These are phyloP conservation scores for Rhodotorula taiwanensis DNA, from an alignment of 768 basidiomycete genomes.

Conservation along the genomic window DNA sequence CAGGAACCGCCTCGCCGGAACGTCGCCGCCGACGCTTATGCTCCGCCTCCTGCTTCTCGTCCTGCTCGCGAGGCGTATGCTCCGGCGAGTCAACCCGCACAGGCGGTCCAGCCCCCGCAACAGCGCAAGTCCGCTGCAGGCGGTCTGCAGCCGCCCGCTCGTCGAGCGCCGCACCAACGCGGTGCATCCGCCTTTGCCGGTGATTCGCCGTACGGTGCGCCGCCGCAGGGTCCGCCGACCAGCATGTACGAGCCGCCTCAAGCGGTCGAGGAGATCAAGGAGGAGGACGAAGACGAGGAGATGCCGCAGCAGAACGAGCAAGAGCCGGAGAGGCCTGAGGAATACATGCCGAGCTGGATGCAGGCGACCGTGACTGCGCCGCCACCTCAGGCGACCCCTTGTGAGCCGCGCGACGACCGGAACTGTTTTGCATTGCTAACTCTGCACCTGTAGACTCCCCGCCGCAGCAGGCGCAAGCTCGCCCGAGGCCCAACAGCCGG, in stretches of 20 bases:
- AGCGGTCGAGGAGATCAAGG: constrained; percentile 15
- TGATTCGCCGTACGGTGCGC: constrained; percentile 30
- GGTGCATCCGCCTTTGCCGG: constrained; percentile 24
- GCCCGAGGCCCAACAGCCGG: too few relatives aligned
- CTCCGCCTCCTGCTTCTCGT: not conserved
- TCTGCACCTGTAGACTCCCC: too few relatives aligned
- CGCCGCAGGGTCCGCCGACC: constrained; percentile 17
- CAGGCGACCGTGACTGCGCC: constrained; percentile 3
- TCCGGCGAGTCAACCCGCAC: too few relatives aligned
- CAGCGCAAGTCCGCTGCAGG: constrained; percentile 8
- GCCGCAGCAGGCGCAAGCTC: too few relatives aligned
- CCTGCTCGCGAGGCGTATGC: not conserved
- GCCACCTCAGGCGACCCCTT: not conserved
- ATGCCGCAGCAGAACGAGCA: not conserved
- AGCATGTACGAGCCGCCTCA: constrained; percentile 17
- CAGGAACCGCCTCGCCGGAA: not conserved
- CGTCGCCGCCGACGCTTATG: not conserved
- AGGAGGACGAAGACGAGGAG: constrained; percentile 24
- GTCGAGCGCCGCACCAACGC: constrained; percentile 23
- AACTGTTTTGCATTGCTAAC: too few relatives aligned
- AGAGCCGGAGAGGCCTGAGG: constrained; percentile 1
- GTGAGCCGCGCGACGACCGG: not conserved
- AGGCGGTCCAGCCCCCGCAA: constrained; percentile 8
- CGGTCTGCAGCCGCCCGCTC: constrained; percentile 15
- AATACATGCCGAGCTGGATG: constrained; percentile 30